Evolutionary conservation across 2,329 filamentous ascomycete species (phyloP), one percentile per base, ranked within the genome.

Genomic region (Alternaria alternata): DNA sequence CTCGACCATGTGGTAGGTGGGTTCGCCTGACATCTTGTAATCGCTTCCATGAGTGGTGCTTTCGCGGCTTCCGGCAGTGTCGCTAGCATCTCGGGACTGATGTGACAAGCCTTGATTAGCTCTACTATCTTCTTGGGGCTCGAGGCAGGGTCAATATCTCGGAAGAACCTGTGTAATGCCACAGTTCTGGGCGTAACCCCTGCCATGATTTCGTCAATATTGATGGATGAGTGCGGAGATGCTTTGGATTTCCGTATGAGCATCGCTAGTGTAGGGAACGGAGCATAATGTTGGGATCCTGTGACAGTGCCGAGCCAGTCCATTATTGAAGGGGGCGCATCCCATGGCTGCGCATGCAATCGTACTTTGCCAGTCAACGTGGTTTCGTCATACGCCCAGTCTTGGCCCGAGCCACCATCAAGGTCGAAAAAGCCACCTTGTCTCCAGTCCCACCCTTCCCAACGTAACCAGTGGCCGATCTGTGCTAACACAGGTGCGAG

Each of bases 1-100:
- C 85, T 84, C 14, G 87, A 84, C 93, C 94, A 98, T 1, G 85
- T 87, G 0, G 89, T 86, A 9, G 93, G 92, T 18, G 94, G 94
- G 61, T 88, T 87, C n/a, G 88, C 86, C 75, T 97, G 94, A 66
- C 92, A 96, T 64, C 88, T 85, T n/a, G 89, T 87, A 41, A 98
- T 93, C 5, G 90, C 89, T 79, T 98, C 94, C 73, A 91, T 90
- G 14, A 98, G 82, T 0, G 92, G 91, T 2, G 90, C 87, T 54
- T 91, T 86, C n/a, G 97, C 84, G 26, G 92, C 89, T 77, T 96
- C 93, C 2, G 95, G 94, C 1, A 98, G 82, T 0, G 91, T 93
- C 64, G 96, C 92, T 16, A 98, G 84, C 49, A 94, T 81, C 24
- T 85, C 82, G 9, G 80, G 78, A 7, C 85, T 88, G 47, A 97